These are phyloP conservation scores for Paspalum notatum DNA, from an alignment of 176 grass and related monocot genomes.

Conservation along the genomic window DNA sequence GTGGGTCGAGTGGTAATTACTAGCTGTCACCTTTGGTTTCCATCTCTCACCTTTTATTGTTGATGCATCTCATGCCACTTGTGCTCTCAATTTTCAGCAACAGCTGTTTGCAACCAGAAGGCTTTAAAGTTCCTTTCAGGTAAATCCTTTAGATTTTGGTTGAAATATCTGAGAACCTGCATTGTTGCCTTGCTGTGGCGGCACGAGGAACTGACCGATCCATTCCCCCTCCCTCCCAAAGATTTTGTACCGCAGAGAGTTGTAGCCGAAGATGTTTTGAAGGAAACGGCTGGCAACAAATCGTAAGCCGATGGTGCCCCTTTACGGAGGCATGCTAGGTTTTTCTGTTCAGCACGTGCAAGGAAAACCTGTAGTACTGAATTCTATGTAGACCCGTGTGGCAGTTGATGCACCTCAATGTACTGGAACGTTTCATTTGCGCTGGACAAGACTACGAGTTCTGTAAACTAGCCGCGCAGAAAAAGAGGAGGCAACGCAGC, in stretches of 20 bases:
- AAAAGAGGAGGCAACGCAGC: not conserved
- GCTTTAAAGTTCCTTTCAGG: slow-evolving; percentile 87
- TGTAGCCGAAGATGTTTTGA: slow-evolving; percentile 61
- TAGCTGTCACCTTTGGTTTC: not conserved
- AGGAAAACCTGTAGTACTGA: not conserved
- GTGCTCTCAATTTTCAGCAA: slow-evolving; percentile 57
- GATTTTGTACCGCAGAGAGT: slow-evolving; percentile 84
- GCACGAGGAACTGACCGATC: not conserved
- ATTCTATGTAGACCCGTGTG: not conserved
- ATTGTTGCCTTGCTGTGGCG: not conserved
- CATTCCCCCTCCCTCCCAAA: not conserved
- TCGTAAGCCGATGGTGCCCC: slow-evolving; percentile 13
- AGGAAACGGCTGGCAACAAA: slow-evolving; percentile 19
- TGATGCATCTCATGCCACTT: slow-evolving; percentile 16
- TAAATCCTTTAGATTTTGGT: slow-evolving; percentile 32
- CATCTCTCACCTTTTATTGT: not conserved
- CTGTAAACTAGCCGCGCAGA: not conserved
- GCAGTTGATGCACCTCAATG: not conserved
- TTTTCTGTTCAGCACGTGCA: not conserved
- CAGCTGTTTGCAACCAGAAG: slow-evolving; percentile 52
- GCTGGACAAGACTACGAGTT: not conserved
- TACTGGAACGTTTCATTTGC: not conserved
- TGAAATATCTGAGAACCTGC: not conserved
- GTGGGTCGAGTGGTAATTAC: not conserved
- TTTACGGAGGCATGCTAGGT: slow-evolving; percentile 1